These are phyloP conservation scores for Trichoderma harzianum DNA, from an alignment of 2,329 filamentous ascomycete species.

Conservation along the genomic window DNA sequence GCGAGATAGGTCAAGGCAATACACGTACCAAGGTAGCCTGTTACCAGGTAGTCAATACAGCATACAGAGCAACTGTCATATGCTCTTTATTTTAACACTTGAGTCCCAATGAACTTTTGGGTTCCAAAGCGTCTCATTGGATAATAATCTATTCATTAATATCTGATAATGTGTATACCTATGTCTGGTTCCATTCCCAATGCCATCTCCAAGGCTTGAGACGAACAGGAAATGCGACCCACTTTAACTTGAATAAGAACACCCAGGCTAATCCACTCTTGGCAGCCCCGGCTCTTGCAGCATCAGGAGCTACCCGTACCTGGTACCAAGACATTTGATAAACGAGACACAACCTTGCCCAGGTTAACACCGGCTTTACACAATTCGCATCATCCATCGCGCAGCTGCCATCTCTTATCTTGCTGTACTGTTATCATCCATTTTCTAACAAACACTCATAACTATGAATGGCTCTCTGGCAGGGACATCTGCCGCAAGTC, in stretches of 20 bases:
- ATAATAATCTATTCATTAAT: not conserved
- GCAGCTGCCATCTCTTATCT: not conserved
- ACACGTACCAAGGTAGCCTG: not conserved
- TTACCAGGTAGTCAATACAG: not conserved
- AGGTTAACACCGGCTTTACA: conserved; percentile 7
- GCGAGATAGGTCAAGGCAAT: not conserved
- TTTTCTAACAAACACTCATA: not conserved
- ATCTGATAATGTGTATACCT: not conserved
- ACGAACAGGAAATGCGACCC: not conserved
- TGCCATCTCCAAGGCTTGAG: not conserved
- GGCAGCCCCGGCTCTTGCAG: not conserved
- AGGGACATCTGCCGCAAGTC: conserved; percentile 38
- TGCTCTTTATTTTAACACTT: not conserved
- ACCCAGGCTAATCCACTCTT: not conserved
- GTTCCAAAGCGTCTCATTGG: not conserved
- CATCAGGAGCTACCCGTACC: not conserved
- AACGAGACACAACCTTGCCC: not conserved
- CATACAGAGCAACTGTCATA: not conserved
- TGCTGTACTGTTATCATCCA: not conserved
- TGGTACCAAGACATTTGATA: not conserved
- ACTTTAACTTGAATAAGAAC: not conserved
- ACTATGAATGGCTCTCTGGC: conserved; percentile 40
- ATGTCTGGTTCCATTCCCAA: not conserved
- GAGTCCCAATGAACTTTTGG: not conserved
- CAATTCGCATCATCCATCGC: not conserved